Conservation (phyloP, 495 filamentous ascomycete genomes). For the Aspergillus olivimuriae region DNA sequence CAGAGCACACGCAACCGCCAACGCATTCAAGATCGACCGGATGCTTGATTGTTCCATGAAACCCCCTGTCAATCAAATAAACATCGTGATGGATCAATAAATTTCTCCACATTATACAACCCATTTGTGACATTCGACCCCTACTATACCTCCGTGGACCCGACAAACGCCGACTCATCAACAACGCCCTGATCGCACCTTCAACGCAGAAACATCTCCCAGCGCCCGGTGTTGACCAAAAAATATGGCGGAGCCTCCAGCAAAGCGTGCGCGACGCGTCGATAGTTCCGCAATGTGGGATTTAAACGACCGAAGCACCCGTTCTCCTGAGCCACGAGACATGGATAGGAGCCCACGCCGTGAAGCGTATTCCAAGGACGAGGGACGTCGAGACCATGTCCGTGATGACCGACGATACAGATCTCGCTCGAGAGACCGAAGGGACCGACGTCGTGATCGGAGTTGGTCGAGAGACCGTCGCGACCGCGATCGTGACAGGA, state of each 20-base stretch:
- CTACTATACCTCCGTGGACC: too few species aligned
- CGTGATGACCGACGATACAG: slow-evolving; percentile 36
- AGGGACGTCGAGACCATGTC: slow-evolving; percentile 23
- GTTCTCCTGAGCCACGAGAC: slow-evolving; percentile 26
- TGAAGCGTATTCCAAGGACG: slow-evolving; percentile 23
- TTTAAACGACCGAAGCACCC: slow-evolving; percentile 28
- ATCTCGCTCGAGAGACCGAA: slow-evolving; percentile 37
- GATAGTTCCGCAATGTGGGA: slow-evolving; percentile 53
- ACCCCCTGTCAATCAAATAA: too few species aligned
- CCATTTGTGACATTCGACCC: too few species aligned
- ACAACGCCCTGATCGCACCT: too few species aligned
- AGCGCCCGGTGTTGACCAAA: slow-evolving; percentile 5
- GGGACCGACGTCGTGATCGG: slow-evolving; percentile 33
- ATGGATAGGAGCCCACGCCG: slow-evolving; percentile 31
- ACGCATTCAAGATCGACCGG: too few species aligned
- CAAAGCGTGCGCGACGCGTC: slow-evolving; percentile 47
- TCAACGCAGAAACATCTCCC: too few species aligned
- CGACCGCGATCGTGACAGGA: slow-evolving; percentile 30
- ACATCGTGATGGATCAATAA: not conserved
- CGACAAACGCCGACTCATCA: too few species aligned
- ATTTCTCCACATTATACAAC: not conserved
- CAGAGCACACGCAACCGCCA: too few species aligned
- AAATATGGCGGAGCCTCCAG: slow-evolving; percentile 47
- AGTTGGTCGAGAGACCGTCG: slow-evolving; percentile 43
- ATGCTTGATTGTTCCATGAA: too few species aligned